Evolutionary conservation across 2,329 filamentous ascomycete genomes (phyloP).

Genomic region (Chlorencoelia australis): DNA sequence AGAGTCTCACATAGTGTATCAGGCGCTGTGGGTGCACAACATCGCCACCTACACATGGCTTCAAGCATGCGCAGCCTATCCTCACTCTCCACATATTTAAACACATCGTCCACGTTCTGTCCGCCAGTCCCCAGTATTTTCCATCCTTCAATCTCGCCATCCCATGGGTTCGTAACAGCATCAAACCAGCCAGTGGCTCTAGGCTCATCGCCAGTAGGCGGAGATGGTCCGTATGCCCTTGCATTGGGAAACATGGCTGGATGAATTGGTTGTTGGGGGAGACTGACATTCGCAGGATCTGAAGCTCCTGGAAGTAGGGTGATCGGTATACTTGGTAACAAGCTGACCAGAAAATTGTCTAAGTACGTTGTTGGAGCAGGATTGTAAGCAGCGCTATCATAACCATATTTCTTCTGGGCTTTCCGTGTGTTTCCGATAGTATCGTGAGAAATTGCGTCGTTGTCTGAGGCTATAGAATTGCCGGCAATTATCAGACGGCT

Average conservation of each 20-base stretch:
- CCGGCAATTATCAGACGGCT: conserved; percentile 84
- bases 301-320: conserved; percentile 76
- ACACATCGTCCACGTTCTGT: conserved; percentile 88
- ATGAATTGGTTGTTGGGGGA: conserved; percentile 91
- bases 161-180: conserved; percentile 85
- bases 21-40: conserved; percentile 84
- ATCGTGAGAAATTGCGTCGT: conserved; percentile 21
- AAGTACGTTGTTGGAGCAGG: conserved; percentile 72
- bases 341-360: conserved; percentile 68
- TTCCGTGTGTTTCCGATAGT: conserved; percentile 26
- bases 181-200: conserved; percentile 67
- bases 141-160: conserved; percentile 85
- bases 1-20: conserved; percentile 75
- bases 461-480: conserved; percentile 55
- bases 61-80: conserved; percentile 85
- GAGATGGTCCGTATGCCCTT: conserved; percentile 51
- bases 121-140: conserved; percentile 77
- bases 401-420: conserved; percentile 76
- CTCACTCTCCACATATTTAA: conserved; percentile 76
- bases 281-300: conserved; percentile 81
- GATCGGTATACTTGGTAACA: conserved; percentile 79
- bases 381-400: conserved; percentile 84
- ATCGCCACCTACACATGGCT: conserved; percentile 84
- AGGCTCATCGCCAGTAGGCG: conserved; percentile 20
- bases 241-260: conserved; percentile 78